phyloP scores from a whole-genome alignment of 2,329 filamentous ascomycete species.

The Xylaria polymorpha region DNA sequence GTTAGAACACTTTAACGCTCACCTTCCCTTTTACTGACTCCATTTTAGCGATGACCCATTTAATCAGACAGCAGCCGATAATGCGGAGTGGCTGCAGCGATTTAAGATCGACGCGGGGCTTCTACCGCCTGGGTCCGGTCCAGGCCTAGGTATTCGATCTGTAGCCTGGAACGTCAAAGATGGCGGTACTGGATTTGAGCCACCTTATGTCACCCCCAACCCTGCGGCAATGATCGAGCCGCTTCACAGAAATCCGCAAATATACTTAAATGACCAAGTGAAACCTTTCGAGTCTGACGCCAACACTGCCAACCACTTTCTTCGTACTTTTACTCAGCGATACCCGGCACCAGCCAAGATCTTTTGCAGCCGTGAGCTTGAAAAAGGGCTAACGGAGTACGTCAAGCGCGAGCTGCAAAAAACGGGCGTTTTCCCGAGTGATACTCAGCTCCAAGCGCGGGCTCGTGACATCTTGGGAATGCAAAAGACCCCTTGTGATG shows the following conservation, averaged over 20 bases:
- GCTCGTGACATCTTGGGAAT: constrained; percentile 62
- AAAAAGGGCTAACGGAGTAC: constrained; percentile 63
- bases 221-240: constrained; percentile 50
- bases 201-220: constrained; percentile 64
- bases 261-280: constrained; percentile 52
- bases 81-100: constrained; percentile 70
- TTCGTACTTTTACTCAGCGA: constrained; percentile 58
- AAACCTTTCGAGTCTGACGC: constrained; percentile 58
- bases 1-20: constrained; percentile 43
- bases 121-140: constrained; percentile 59
- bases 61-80: constrained; percentile 73
- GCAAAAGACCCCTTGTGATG: constrained; percentile 64
- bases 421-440: constrained; percentile 58
- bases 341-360: constrained; percentile 61
- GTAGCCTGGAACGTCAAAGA: constrained; percentile 60
- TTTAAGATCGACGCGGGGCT: constrained; percentile 71
- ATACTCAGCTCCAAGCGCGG: constrained; percentile 59
- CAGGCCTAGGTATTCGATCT: constrained; percentile 57
- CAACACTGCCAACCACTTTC: constrained; percentile 60
- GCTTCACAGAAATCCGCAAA: constrained; percentile 50
- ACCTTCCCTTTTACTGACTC: not conserved
- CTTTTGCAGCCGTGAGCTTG: constrained; percentile 70
- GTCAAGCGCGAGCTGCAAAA: constrained; percentile 56
- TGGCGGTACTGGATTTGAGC: constrained; percentile 66
- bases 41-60: constrained; percentile 67